Base-by-base conservation (phyloP, 441 rosid species). In the Macaranga tanarius region DNA sequence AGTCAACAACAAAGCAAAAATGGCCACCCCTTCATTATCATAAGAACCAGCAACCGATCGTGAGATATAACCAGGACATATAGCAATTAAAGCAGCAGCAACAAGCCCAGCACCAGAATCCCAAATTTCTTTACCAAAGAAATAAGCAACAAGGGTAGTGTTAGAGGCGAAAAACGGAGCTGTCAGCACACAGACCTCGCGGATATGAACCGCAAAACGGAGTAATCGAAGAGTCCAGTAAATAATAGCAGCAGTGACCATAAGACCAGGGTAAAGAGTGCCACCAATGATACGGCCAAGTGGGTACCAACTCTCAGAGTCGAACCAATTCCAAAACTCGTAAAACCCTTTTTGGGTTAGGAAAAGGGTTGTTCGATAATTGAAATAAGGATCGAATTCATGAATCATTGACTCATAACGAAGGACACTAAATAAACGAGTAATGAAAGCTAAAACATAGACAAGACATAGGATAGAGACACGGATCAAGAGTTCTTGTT, bases 321-420 rank as follows among this genome's bases (percentile, higher is more conserved):
- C 99, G 72, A 95, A 95, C 99, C 99, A 95, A 84, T 95, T 95
- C 98, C 99, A 95, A 77, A 95, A 95, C 71, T 95, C 99, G 75
- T 91, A 90, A 67, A 95, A 93, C 7, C 99, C 99, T 55, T 95
- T 90, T 71, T 90, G 76, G 1, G 98, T 95, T n/a, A 95, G 76
- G 88, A 73, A 95, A 11, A 92, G 96, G 0, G 99, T 95, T 22
- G 98, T 93, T 2, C 99, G 89, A 76, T 95, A 95, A 77, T 95
- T 95, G 85, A 95, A 92, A 79, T 95, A 95, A 2, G 99, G 99
- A 65, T 95, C 99, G 68, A 95, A 95, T 62, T 95, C 99, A 73
- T 95, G 99, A 88, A 95, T 95, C 99, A 95, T 93, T 22, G 99
- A 95, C 83, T 95, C 99, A 64, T 95, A 95, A 0, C 99, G 96